Percentiles rank a stretch among this genome's conserved stretches.
Evolutionary conservation across 2,329 filamentous ascomycete genomes (phyloP).

Genomic region (Exophiala bonariae): DNA sequence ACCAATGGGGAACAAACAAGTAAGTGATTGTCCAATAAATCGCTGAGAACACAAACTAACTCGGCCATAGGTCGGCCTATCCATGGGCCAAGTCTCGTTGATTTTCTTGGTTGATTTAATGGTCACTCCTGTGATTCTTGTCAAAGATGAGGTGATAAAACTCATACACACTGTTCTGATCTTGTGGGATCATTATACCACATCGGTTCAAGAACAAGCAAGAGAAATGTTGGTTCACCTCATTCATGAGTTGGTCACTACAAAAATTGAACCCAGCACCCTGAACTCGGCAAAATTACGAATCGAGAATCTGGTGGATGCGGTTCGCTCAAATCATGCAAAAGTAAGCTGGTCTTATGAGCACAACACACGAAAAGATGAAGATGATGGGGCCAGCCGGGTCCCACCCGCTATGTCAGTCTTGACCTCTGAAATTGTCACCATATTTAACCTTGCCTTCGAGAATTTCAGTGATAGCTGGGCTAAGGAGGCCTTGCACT

Average conservation of each 20-base stretch:
- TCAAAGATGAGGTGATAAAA: conserved; percentile 76
- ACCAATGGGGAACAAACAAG: conserved; percentile 85
- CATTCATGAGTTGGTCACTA: conserved; percentile 91
- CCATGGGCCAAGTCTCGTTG: conserved; percentile 85
- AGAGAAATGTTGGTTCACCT: conserved; percentile 97
- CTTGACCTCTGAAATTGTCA: conserved; percentile 77
- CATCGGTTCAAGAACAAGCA: conserved; percentile 92
- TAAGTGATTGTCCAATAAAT: conserved; percentile 27
- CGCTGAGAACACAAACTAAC: conserved; percentile 11
- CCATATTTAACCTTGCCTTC: conserved; percentile 80
- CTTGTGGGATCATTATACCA: conserved; percentile 95
- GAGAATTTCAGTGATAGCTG: conserved; percentile 87
- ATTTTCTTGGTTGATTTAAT: conserved; percentile 95
- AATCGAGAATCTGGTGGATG: conserved; percentile 86
- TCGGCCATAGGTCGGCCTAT: conserved; percentile 67
- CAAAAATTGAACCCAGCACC: conserved; percentile 69
- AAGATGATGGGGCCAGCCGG: conserved; percentile 71
- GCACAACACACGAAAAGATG: conserved; percentile 77
- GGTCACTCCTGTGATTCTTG: conserved; percentile 83
- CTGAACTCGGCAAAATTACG: conserved; percentile 67
- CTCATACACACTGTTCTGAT: conserved; percentile 89
- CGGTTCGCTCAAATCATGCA: conserved; percentile 78
- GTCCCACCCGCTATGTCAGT: conserved; percentile 86
- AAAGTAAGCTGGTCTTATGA: conserved; percentile 93
- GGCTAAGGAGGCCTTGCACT: conserved; percentile 85